Percentiles rank a stretch among this genome's conserved stretches.
These are phyloP conservation scores for Backusella parvicylindrica DNA, from an alignment of 192 early-diverging fungal genomes.

Conservation along the genomic window DNA sequence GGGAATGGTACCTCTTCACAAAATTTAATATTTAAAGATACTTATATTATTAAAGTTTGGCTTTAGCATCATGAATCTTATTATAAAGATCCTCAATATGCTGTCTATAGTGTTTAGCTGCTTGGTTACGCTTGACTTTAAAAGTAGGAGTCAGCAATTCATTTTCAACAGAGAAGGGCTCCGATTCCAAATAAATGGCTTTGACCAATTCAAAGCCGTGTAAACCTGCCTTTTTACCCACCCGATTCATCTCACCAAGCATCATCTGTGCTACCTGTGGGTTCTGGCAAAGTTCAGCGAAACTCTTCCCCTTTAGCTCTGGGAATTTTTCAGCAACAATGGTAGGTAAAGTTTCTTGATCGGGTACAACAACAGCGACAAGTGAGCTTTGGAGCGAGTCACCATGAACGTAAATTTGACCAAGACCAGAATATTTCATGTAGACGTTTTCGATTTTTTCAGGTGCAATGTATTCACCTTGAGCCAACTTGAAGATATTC, in stretches of 20 bases:
- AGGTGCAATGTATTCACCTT: constrained; percentile 72
- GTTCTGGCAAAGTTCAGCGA: constrained; percentile 49
- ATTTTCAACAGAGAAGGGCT: constrained; percentile 75
- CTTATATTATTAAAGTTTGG: not conserved
- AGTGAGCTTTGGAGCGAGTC: constrained; percentile 44
- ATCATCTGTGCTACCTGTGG: constrained; percentile 48
- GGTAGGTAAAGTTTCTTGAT: constrained; percentile 44
- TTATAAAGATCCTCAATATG: constrained; percentile 14
- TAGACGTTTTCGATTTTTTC: constrained; percentile 84
- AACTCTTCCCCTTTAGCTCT: constrained; percentile 21
- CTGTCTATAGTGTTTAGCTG: not conserved
- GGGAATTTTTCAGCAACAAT: constrained; percentile 39
- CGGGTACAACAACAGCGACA: constrained; percentile 52
- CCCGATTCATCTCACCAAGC: constrained; percentile 46
- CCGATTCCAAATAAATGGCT: constrained; percentile 67
- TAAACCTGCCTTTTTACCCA: constrained; percentile 47
- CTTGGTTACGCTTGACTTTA: constrained; percentile 20
- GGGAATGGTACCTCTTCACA: not conserved
- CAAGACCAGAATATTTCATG: constrained; percentile 36
- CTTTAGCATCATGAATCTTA: not conserved
- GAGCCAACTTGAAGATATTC: constrained; percentile 77
- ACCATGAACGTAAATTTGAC: constrained; percentile 55
- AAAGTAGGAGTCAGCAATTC: constrained; percentile 87
- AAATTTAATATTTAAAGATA: not conserved
- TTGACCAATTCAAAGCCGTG: constrained; percentile 74